Evolutionary conservation across 176 grass and related monocot species (phyloP).

Genomic region (Carex myosuroides): DNA sequence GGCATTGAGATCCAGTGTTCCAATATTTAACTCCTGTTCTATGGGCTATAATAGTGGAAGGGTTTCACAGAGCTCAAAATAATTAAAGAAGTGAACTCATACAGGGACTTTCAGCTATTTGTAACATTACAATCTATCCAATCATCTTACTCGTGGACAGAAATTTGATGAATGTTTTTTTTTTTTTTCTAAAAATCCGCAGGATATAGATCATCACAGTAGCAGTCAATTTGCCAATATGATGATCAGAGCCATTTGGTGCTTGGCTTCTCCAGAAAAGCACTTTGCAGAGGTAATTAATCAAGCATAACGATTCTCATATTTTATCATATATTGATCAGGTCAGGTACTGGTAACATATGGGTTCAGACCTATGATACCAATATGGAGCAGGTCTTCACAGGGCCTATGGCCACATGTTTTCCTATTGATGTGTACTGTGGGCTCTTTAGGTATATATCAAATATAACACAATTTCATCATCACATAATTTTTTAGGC

Average conservation of each 20-base stretch:
- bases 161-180: neutral
- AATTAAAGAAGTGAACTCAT: neutral
- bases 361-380: neutral
- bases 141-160: neutral
- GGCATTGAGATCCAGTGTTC: neutral
- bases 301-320: neutral
- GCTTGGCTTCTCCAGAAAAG: conserved; percentile 61
- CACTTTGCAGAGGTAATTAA: conserved; percentile 69
- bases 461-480: neutral
- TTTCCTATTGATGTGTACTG: conserved; percentile 1
- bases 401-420: neutral
- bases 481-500: neutral
- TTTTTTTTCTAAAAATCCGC: neutral
- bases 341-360: neutral
- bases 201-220: conserved; percentile 49
- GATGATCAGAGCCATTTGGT: conserved; percentile 51
- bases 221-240: conserved; percentile 31
- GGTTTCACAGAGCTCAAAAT: neutral
- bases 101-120: neutral
- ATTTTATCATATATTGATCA: conserved; percentile 2
- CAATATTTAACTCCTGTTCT: neutral
- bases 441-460: neutral
- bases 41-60: neutral
- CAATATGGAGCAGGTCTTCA: neutral
- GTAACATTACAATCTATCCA: neutral